phyloP scores from a whole-genome alignment of 2,329 filamentous ascomycete genomes.

The Rutstroemia sp. region DNA sequence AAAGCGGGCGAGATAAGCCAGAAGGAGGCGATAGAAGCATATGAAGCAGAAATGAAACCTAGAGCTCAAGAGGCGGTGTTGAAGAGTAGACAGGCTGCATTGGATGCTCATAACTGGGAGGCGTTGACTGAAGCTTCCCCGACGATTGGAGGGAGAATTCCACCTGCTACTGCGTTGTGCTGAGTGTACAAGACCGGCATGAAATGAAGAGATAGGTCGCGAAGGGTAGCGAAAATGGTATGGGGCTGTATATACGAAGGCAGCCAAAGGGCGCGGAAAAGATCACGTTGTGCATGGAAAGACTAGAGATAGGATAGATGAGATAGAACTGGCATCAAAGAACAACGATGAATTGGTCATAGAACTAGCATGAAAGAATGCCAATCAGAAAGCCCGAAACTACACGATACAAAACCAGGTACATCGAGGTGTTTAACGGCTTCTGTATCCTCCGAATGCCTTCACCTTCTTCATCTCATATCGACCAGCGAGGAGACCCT shows the following conservation, averaged over 20 bases:
- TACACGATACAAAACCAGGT: neutral
- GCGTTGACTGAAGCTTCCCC: conserved; percentile 35
- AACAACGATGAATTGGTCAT: too few relatives aligned
- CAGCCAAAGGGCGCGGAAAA: too few relatives aligned
- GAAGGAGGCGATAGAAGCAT: conserved; percentile 37
- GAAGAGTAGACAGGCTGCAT: conserved; percentile 43
- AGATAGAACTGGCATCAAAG: too few relatives aligned
- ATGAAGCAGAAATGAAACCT: conserved; percentile 38
- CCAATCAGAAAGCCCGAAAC: too few relatives aligned
- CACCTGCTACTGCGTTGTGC: neutral
- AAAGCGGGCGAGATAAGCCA: conserved; percentile 9
- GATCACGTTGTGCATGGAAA: too few relatives aligned
- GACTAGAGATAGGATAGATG: too few relatives aligned
- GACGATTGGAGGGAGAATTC: conserved; percentile 29
- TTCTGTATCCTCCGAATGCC: conserved; percentile 1
- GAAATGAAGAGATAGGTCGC: too few relatives aligned
- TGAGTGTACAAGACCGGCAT: neutral
- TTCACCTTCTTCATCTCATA: neutral
- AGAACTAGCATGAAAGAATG: too few relatives aligned
- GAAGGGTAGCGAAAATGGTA: too few relatives aligned
- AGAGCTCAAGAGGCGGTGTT: conserved; percentile 41
- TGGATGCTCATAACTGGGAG: conserved; percentile 46
- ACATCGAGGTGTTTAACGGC: neutral
- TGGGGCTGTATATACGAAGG: too few relatives aligned
- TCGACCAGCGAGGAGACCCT: neutral